Conservation (phyloP, 768 basidiomycete genomes). For the Daedalea quercina region DNA sequence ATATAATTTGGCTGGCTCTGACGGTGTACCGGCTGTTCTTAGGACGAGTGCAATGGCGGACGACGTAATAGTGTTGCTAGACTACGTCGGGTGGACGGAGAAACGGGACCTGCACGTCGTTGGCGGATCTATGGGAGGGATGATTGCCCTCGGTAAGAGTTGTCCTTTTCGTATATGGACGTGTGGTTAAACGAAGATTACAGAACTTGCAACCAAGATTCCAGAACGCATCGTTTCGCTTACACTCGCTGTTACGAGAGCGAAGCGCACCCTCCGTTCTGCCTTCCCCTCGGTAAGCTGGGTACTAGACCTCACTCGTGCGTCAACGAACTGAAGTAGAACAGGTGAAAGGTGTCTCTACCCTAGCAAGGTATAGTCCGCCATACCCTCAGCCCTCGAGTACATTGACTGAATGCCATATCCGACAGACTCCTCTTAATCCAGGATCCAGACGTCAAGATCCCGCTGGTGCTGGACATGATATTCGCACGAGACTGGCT, state of each 20-base stretch:
- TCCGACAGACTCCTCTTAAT: conserved; percentile 29
- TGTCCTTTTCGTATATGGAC: neutral
- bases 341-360: neutral
- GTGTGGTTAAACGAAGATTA: conserved; percentile 3
- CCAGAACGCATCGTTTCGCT: conserved; percentile 64
- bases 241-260: conserved; percentile 61
- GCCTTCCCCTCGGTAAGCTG: conserved; percentile 1
- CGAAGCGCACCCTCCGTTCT: conserved; percentile 33
- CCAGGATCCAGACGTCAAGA: conserved; percentile 38
- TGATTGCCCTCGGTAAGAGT: conserved; percentile 67
- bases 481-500: conserved; percentile 62
- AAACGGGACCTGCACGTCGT: conserved; percentile 61
- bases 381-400: neutral
- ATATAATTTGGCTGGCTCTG: neutral
- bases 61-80: conserved; percentile 58
- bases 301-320: neutral
- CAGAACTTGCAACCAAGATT: conserved; percentile 64
- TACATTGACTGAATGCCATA: neutral
- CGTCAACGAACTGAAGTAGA: neutral
- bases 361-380: conserved; percentile 1
- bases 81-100: conserved; percentile 67
- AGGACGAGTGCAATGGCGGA: conserved; percentile 78
- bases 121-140: conserved; percentile 73
- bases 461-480: conserved; percentile 47
- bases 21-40: neutral